These are phyloP conservation scores for Stereocaulon alpinum DNA, from an alignment of 495 filamentous ascomycete genomes.

Conservation along the genomic window DNA sequence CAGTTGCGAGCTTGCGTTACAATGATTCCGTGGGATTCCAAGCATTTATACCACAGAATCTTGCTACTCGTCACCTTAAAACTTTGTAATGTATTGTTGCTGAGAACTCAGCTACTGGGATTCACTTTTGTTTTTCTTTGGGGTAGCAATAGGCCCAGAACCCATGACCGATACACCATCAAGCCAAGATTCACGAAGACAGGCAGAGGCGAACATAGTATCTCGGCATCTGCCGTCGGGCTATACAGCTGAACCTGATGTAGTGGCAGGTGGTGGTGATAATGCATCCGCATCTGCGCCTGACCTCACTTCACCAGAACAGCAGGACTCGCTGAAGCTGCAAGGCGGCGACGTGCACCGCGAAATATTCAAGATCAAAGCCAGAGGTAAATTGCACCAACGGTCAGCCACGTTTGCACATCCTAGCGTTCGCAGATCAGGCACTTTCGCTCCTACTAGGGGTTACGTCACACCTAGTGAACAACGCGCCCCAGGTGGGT, in stretches of 20 bases:
- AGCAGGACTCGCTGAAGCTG: slow-evolving; percentile 48
- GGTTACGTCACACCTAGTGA: slow-evolving; percentile 36
- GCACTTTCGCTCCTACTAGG: slow-evolving; percentile 11
- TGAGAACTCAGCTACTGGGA: no score
- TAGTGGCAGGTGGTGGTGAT: background rate
- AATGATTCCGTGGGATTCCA: no score
- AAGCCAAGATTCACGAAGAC: slow-evolving; percentile 15
- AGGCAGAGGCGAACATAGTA: slow-evolving; percentile 29
- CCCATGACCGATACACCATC: slow-evolving; percentile 10
- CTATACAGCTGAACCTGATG: slow-evolving; percentile 33
- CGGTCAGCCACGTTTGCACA: slow-evolving; percentile 51
- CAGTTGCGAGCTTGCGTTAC: no score
- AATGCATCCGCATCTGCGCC: background rate
- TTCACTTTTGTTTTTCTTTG: no score
- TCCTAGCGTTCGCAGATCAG: slow-evolving; percentile 23
- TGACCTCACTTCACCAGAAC: slow-evolving; percentile 3
- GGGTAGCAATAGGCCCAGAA: background rate
- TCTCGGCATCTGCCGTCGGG: slow-evolving; percentile 32
- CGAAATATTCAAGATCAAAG: slow-evolving; percentile 53
- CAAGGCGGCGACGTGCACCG: slow-evolving; percentile 61
- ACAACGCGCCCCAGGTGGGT: slow-evolving; percentile 48
- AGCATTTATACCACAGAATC: no score
- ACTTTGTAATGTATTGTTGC: no score
- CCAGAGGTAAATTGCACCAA: slow-evolving; percentile 38
- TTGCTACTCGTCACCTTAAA: no score